These are phyloP conservation scores for Podaxis sp. DNA, from an alignment of 768 basidiomycete species.

Conservation along the genomic window DNA sequence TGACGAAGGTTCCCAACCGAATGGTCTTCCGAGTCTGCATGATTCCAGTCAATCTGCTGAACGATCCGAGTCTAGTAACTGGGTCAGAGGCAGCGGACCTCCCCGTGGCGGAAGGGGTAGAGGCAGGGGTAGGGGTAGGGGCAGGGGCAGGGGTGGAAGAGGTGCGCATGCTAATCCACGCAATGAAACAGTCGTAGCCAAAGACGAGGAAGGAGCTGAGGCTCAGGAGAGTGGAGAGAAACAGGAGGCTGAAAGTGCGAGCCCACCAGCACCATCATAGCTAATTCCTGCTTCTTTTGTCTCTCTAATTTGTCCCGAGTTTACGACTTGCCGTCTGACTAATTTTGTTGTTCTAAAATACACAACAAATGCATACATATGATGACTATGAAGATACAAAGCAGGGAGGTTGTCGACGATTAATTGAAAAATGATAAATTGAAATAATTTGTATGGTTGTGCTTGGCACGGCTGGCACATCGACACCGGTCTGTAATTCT, in stretches of 20 bases:
- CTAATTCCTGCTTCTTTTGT: not conserved
- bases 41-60: not conserved
- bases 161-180: not conserved
- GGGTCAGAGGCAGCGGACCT: slow-evolving; percentile 8
- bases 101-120: slow-evolving; percentile 19
- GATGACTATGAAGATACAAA: no score
- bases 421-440: not conserved
- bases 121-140: slow-evolving; percentile 23
- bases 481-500: not conserved
- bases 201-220: not conserved
- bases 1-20: slow-evolving; percentile 1
- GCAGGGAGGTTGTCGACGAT: not conserved
- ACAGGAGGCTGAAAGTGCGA: not conserved
- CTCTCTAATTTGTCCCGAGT: not conserved
- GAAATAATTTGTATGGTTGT: slow-evolving; percentile 9
- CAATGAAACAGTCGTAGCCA: not conserved
- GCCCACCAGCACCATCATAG: slow-evolving; percentile 9
- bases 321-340: not conserved
- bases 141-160: slow-evolving; percentile 14
- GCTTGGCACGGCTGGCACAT: not conserved
- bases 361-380: no score
- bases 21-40: not conserved
- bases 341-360: not conserved
- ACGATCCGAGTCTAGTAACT: not conserved
- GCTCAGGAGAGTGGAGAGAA: not conserved